Evolutionary conservation across 2,329 filamentous ascomycete species (phyloP).

Genomic region (Alternaria triticimaculans): DNA sequence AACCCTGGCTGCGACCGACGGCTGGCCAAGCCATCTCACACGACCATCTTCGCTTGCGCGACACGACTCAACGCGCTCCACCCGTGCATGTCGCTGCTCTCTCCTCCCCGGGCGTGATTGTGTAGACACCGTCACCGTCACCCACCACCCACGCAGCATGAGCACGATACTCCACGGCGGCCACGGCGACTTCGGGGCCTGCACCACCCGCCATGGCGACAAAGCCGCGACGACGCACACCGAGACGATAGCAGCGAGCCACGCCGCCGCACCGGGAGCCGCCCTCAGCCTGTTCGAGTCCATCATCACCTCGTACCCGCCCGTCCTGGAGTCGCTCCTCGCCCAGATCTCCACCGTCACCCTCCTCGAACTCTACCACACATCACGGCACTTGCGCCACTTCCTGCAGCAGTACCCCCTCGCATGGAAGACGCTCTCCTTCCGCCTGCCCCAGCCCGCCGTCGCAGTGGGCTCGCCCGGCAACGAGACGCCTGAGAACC

Average conservation of each 20-base stretch:
- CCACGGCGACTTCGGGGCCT: constrained; percentile 27
- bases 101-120: constrained; percentile 33
- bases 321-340: constrained; percentile 65
- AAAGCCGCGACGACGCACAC: constrained; percentile 2
- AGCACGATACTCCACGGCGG: constrained; percentile 25
- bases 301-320: constrained; percentile 63
- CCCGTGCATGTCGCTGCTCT: constrained; percentile 36
- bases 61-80: constrained; percentile 29
- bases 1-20: constrained; percentile 13
- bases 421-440: constrained; percentile 67
- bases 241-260: constrained; percentile 1
- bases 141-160: constrained; percentile 35
- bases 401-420: constrained; percentile 65
- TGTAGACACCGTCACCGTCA: constrained; percentile 21
- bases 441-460: constrained; percentile 57
- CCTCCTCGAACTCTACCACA: constrained; percentile 65
- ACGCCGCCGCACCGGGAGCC: constrained; percentile 5
- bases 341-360: constrained; percentile 63
- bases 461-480: constrained; percentile 46
- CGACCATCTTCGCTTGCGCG: constrained; percentile 30
- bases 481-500: constrained; percentile 49
- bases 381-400: constrained; percentile 60
- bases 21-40: constrained; percentile 27
- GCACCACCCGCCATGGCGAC: constrained; percentile 8
- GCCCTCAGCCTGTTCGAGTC: constrained; percentile 57